phyloP scores from a whole-genome alignment of 345 rosid genomes.

The Populus davidiana region DNA sequence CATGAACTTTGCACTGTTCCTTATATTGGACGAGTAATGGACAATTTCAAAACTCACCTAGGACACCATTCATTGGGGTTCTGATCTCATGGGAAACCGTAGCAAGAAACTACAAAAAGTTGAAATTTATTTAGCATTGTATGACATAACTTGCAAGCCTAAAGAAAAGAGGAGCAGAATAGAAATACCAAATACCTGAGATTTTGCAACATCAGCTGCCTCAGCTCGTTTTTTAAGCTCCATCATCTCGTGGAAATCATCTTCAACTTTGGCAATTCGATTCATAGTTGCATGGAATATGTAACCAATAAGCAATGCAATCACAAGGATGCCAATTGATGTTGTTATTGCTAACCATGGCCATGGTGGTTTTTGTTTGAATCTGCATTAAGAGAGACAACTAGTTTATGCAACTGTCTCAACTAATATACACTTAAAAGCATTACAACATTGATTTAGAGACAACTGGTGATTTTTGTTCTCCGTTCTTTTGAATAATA shows the following conservation, averaged over 20 bases:
- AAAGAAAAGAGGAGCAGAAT: conserved; percentile 8
- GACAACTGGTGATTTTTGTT: background rate
- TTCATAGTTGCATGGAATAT: conserved; percentile 76
- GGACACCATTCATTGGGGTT: conserved; percentile 98
- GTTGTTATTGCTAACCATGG: conserved; percentile 62
- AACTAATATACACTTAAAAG: conserved; percentile 4
- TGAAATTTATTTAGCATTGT: conserved; percentile 14
- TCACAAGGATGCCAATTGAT: conserved; percentile 69
- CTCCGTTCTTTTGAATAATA: background rate
- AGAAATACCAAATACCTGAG: conserved; percentile 56
- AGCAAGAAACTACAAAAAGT: conserved; percentile 79
- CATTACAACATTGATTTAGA: background rate
- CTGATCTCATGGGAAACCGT: conserved; percentile 98
- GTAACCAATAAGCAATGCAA: conserved; percentile 71
- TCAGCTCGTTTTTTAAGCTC: conserved; percentile 76
- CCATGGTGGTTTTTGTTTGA: conserved; percentile 82
- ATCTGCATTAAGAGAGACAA: conserved; percentile 42
- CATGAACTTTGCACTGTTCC: conserved; percentile 2
- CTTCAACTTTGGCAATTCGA: conserved; percentile 84
- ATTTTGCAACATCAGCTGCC: conserved; percentile 95
- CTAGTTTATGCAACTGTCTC: conserved; percentile 1
- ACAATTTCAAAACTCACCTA: conserved; percentile 55
- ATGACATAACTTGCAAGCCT: conserved; percentile 1
- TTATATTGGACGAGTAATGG: background rate
- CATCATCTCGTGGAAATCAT: conserved; percentile 71